Percentiles rank a stretch among this genome's conserved stretches.
Conservation (phyloP, 306 rosid genomes). For the Prosopis cineraria region DNA sequence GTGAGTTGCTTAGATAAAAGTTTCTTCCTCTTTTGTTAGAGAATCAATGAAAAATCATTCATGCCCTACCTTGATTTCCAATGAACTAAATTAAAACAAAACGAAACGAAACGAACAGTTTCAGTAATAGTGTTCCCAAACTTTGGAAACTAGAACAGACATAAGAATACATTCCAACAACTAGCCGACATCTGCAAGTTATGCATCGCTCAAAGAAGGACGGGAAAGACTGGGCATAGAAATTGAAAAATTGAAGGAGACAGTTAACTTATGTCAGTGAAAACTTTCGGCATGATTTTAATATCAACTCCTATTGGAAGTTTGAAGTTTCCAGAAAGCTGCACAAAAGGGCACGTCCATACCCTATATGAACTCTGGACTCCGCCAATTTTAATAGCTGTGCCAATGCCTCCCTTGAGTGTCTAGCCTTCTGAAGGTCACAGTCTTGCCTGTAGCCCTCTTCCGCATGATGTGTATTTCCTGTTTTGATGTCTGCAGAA, state of each 20-base stretch:
- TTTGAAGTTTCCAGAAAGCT: conserved; percentile 3
- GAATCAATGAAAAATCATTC: not conserved
- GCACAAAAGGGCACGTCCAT: conserved; percentile 21
- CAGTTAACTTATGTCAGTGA: not conserved
- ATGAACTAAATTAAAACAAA: not conserved
- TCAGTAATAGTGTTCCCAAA: not conserved
- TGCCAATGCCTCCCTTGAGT: conserved; percentile 65
- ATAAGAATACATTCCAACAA: conserved; percentile 4
- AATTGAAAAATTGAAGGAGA: not conserved
- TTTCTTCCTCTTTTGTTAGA: conserved; percentile 3
- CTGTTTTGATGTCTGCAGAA: conserved; percentile 64
- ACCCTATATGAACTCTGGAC: conserved; percentile 64
- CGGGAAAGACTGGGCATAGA: not conserved
- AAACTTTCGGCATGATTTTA: not conserved
- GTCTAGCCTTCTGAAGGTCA: conserved; percentile 53
- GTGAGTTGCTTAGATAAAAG: not conserved
- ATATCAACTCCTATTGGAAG: conserved; percentile 20
- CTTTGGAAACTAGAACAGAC: not conserved
- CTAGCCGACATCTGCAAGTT: conserved; percentile 1
- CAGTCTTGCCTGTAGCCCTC: conserved; percentile 56
- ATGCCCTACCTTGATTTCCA: not conserved
- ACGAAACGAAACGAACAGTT: not conserved
- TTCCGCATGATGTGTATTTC: conserved; percentile 52
- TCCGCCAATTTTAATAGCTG: conserved; percentile 65
- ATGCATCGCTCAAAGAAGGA: not conserved